phyloP scores from a whole-genome alignment of 768 basidiomycete species.

The Vararia minispora region DNA sequence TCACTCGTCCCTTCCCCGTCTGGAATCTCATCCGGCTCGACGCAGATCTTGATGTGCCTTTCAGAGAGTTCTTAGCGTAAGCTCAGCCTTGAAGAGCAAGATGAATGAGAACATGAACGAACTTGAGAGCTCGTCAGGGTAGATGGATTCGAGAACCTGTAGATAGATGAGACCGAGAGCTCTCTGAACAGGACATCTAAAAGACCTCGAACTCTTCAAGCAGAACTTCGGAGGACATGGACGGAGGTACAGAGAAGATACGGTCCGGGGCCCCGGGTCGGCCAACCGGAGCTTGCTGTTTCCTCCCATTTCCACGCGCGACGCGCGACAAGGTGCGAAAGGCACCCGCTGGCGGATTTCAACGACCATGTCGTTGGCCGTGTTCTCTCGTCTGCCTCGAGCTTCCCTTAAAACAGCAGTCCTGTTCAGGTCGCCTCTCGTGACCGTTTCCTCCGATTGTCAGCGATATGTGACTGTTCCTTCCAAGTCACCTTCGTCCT shows the following conservation, averaged over 20 bases:
- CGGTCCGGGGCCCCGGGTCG: conserved; percentile 9
- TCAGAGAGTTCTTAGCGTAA: conserved; percentile 72
- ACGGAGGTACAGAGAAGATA: conserved; percentile 6
- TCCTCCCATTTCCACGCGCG: background rate
- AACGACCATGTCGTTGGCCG: no score
- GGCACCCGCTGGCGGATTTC: no score
- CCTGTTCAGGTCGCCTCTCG: no score
- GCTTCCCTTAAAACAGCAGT: no score
- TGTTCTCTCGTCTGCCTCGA: no score
- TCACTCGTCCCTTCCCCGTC: conserved; percentile 50
- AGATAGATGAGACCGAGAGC: conserved; percentile 6
- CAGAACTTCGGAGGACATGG: conserved; percentile 58
- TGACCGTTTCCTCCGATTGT: no score
- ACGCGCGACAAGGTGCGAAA: background rate
- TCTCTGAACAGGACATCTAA: conserved; percentile 1
- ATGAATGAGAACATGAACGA: conserved; percentile 28
- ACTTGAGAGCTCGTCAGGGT: conserved; percentile 90
- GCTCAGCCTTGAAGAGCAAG: conserved; percentile 31
- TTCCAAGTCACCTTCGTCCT: no score
- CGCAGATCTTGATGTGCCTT: conserved; percentile 68
- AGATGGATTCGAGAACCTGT: conserved; percentile 94
- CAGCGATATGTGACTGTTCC: no score
- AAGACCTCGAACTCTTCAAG: conserved; percentile 85
- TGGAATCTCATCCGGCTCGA: conserved; percentile 74
- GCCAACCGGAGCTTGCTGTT: no score